Conservation (phyloP, 73 alveolate species). For the Tetrahymena borealis region DNA sequence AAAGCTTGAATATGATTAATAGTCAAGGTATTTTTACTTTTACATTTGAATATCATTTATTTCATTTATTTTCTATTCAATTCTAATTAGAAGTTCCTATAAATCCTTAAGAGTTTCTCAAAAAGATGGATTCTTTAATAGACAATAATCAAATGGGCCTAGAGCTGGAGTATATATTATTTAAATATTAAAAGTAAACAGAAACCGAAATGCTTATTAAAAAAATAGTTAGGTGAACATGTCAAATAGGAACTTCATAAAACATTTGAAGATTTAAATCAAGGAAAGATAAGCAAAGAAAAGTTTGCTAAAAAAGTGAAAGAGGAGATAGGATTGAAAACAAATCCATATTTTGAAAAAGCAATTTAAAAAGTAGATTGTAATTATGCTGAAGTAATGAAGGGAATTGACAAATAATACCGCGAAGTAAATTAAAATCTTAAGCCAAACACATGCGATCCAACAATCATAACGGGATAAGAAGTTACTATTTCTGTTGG, state of each 20-base stretch:
- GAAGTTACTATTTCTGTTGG: not conserved
- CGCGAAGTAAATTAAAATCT: not conserved
- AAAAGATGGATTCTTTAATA: not conserved
- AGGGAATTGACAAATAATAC: not conserved
- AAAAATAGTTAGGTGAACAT: not conserved
- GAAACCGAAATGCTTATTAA: not conserved
- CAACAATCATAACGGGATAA: not conserved
- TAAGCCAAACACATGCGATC: not conserved
- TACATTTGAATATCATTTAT: not conserved
- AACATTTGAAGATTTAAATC: not conserved
- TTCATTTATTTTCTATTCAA: not conserved
- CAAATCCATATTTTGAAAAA: not conserved
- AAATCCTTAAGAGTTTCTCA: not conserved
- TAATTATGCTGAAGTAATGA: not conserved
- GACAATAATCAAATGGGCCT: not conserved
- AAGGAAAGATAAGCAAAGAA: not conserved
- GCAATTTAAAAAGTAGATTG: not conserved
- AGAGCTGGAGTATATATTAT: not conserved
- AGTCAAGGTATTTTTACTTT: not conserved
- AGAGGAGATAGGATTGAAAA: not conserved
- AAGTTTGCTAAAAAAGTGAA: not conserved
- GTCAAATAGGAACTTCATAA: not conserved
- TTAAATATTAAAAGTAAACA: not conserved
- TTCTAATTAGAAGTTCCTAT: not conserved
- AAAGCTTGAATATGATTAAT: not conserved